These are phyloP conservation scores for Hyaloscypha finlandica DNA, from an alignment of 495 filamentous ascomycete species.

Conservation along the genomic window DNA sequence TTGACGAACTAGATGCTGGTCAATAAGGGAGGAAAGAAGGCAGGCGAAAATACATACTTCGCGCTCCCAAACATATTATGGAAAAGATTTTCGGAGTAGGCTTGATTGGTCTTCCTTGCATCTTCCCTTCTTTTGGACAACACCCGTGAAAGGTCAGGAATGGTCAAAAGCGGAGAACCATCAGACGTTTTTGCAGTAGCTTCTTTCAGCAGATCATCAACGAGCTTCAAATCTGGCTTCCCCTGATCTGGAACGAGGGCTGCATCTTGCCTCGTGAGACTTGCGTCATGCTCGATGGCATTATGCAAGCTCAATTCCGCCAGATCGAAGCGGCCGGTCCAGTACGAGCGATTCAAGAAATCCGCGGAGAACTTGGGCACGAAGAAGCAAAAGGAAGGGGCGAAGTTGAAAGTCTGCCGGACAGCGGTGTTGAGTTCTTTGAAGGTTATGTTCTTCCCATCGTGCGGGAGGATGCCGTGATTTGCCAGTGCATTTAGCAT, in stretches of 20 bases:
- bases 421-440: conserved; percentile 36
- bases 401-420: conserved; percentile 35
- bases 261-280: conserved; percentile 38
- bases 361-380: conserved; percentile 29
- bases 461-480: conserved; percentile 38
- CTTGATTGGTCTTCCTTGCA: conserved; percentile 23
- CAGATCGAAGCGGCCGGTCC: conserved; percentile 37
- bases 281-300: conserved; percentile 42
- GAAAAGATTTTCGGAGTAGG: conserved; percentile 22
- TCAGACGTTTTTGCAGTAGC: conserved; percentile 9
- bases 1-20: conserved; percentile 15
- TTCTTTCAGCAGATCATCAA: conserved; percentile 12
- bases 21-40: not conserved
- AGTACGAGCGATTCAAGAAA: conserved; percentile 31
- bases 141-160: conserved; percentile 18
- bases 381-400: conserved; percentile 30
- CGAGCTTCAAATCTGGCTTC: conserved; percentile 20
- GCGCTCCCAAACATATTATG: conserved; percentile 24
- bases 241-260: conserved; percentile 20
- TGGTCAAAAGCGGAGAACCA: conserved; percentile 14
- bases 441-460: conserved; percentile 40
- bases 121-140: conserved; percentile 20
- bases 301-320: conserved; percentile 38
- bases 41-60: conserved; percentile 10
- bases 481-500: conserved; percentile 35